Evolutionary conservation across 2,329 filamentous ascomycete genomes (phyloP).

Genomic region (Aspergillus sp.): DNA sequence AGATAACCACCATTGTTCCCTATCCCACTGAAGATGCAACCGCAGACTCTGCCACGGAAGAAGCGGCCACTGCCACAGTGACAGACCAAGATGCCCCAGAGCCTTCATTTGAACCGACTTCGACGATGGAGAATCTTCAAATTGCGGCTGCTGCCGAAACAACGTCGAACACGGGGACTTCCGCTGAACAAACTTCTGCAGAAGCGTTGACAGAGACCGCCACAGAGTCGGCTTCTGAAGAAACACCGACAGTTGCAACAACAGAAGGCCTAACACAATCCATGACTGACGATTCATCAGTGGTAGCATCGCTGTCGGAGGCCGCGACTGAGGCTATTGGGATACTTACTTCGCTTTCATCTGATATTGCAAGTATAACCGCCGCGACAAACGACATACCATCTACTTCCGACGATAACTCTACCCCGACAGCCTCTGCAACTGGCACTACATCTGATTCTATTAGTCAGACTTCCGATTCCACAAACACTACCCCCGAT

Average conservation of each 20-base stretch:
- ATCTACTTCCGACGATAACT: neutral
- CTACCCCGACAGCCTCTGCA: neutral
- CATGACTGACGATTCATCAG: neutral
- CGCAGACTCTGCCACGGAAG: neutral
- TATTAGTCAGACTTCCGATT: neutral
- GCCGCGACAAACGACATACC: neutral
- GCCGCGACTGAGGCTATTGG: neutral
- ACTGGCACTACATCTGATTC: neutral
- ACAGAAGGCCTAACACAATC: neutral
- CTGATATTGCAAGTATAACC: neutral
- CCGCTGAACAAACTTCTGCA: neutral
- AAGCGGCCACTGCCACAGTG: too few species aligned
- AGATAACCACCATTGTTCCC: neutral
- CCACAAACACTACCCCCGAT: neutral
- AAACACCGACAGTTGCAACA: neutral
- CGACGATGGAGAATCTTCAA: neutral
- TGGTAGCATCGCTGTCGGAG: neutral
- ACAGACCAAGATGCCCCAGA: neutral
- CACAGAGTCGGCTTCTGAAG: neutral
- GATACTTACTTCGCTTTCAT: neutral
- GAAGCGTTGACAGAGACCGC: neutral
- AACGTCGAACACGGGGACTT: neutral
- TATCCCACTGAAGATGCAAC: neutral
- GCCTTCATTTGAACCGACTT: neutral
- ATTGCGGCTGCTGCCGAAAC: neutral